Percentiles rank a stretch among this genome's conserved stretches.
These are phyloP conservation scores for Curvularia spicifera DNA, from an alignment of 2,329 filamentous ascomycete genomes.

Conservation along the genomic window DNA sequence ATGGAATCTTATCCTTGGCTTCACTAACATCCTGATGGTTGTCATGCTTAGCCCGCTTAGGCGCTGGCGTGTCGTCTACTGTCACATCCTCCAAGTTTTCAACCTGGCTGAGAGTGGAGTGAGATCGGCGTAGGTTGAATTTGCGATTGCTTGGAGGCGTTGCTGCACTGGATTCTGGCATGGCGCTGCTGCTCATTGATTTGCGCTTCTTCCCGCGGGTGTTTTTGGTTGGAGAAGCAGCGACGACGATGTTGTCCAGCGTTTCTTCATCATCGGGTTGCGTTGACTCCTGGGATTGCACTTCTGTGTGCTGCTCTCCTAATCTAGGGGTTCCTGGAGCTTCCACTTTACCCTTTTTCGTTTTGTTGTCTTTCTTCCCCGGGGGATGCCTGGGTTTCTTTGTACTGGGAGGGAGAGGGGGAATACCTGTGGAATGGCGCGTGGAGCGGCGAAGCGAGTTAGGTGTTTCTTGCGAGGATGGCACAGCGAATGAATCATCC, in stretches of 20 bases:
- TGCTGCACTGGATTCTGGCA: background rate
- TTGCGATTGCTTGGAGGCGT: constrained; percentile 33
- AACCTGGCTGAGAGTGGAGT: constrained; percentile 40
- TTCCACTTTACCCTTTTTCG: constrained; percentile 28
- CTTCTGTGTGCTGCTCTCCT: background rate
- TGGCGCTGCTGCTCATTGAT: constrained; percentile 16
- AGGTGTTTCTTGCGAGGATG: constrained; percentile 28
- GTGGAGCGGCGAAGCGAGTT: constrained; percentile 36
- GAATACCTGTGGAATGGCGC: constrained; percentile 34
- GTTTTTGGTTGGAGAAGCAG: constrained; percentile 26
- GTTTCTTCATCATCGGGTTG: constrained; percentile 42
- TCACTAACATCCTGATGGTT: constrained; percentile 41
- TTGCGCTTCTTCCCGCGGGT: constrained; percentile 29
- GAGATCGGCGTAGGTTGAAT: constrained; percentile 34
- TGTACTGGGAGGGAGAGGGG: constrained; percentile 19
- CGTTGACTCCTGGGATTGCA: background rate
- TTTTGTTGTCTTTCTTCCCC: constrained; percentile 15
- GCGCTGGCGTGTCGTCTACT: constrained; percentile 36
- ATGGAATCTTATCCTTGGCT: constrained; percentile 22
- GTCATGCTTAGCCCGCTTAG: constrained; percentile 36
- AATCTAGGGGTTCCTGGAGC: constrained; percentile 15
- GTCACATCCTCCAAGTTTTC: constrained; percentile 32
- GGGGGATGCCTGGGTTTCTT: constrained; percentile 37
- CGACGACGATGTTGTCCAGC: constrained; percentile 52
- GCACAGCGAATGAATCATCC: constrained; percentile 46